Percentiles rank a stretch among this genome's conserved stretches.
Evolutionary conservation across 257 asterid species (phyloP).

Genomic region (Lycium barbarum): DNA sequence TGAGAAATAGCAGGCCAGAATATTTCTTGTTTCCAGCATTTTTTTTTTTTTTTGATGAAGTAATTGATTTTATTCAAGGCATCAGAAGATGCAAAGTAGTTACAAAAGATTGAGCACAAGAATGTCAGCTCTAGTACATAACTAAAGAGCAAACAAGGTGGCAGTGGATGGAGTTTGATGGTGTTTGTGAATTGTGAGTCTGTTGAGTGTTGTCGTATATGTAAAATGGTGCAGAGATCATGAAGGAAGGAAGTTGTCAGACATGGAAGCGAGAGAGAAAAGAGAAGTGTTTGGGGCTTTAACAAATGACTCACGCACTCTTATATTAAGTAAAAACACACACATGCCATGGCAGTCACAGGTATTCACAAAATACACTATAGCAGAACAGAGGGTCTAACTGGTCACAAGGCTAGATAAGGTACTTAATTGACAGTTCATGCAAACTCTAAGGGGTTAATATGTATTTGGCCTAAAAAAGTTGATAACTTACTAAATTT

Average conservation of each 20-base stretch:
- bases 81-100: too few relatives aligned
- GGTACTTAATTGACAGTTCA: not conserved
- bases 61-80: too few relatives aligned
- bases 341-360: not conserved
- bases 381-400: not conserved
- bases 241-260: not conserved
- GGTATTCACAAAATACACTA: not conserved
- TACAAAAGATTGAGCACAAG: too few relatives aligned
- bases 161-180: slow-evolving; percentile 10
- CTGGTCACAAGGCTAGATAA: not conserved
- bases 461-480: not conserved
- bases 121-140: too few relatives aligned
- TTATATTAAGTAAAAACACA: not conserved
- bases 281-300: not conserved
- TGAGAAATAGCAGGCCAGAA: slow-evolving; percentile 17
- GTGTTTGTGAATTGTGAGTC: not conserved
- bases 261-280: not conserved
- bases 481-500: not conserved
- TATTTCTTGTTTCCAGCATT: not conserved
- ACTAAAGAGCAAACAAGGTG: not conserved
- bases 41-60: not conserved
- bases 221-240: too few relatives aligned
- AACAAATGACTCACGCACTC: not conserved
- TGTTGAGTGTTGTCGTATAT: not conserved
- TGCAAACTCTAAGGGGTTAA: not conserved